Evolutionary conservation across 83 land plant genomes (phyloP).

Genomic region (Diphasiastrum complanatum): DNA sequence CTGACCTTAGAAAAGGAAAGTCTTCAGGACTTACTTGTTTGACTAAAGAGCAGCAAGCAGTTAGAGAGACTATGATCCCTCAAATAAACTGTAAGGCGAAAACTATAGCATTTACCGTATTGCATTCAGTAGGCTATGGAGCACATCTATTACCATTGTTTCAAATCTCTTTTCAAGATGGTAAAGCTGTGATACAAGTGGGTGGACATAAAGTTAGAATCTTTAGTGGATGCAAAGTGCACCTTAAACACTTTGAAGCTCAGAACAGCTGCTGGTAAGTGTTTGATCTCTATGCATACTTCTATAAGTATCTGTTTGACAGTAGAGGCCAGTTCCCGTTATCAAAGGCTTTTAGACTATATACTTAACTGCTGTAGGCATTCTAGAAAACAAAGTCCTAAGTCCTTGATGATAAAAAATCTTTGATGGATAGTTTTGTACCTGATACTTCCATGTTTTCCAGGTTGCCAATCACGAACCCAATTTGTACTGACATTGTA

Average conservation of each 20-base stretch:
- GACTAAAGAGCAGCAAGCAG: too few relatives aligned
- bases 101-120: background rate
- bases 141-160: conserved; percentile 4
- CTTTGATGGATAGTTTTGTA: background rate
- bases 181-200: background rate
- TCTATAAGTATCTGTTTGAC: too few relatives aligned
- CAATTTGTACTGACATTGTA: background rate
- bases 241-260: conserved; percentile 2
- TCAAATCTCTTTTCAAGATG: background rate
- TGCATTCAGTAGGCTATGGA: conserved; percentile 1
- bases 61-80: background rate
- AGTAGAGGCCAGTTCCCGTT: too few relatives aligned
- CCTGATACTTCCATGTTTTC: background rate
- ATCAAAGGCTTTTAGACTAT: too few relatives aligned
- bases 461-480: conserved; percentile 9
- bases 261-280: conserved; percentile 10
- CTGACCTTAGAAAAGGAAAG: too few relatives aligned
- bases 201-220: background rate
- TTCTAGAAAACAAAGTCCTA: too few relatives aligned
- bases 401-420: background rate
- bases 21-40: too few relatives aligned
- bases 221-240: background rate
- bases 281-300: too few relatives aligned
- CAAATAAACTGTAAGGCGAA: background rate
- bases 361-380: too few relatives aligned